These are phyloP conservation scores for Lactarius psammicola DNA, from an alignment of 768 basidiomycete species.

Conservation along the genomic window DNA sequence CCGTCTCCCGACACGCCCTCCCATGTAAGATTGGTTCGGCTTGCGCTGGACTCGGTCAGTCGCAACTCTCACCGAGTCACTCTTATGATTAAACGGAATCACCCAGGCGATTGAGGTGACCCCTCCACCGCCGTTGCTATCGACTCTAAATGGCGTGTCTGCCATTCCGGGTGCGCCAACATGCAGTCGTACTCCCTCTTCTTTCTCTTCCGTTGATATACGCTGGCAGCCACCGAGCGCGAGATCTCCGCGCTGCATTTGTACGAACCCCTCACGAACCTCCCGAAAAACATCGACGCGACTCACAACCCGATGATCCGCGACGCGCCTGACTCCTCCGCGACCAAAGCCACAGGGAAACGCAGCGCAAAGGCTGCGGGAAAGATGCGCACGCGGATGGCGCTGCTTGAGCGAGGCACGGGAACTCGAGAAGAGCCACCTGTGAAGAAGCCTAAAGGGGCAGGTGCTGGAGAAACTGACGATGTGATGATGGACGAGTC, in stretches of 20 bases:
- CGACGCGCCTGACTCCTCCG: slow-evolving; percentile 29
- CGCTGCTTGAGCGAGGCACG: slow-evolving; percentile 16
- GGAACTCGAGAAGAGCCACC: slow-evolving; percentile 2
- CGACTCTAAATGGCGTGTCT: slow-evolving; percentile 47
- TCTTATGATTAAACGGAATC: slow-evolving; percentile 3
- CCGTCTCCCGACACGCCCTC: slow-evolving; percentile 6
- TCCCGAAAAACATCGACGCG: slow-evolving; percentile 58
- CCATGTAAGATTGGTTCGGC: slow-evolving; percentile 13
- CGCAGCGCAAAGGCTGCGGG: slow-evolving; percentile 27
- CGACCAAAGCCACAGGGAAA: slow-evolving; percentile 14
- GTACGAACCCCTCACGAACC: slow-evolving; percentile 52
- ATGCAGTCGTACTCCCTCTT: background rate
- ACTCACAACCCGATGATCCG: slow-evolving; percentile 45
- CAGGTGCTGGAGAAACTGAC: background rate
- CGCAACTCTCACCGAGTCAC: background rate
- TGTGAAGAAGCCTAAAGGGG: slow-evolving; percentile 11
- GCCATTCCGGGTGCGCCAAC: slow-evolving; percentile 46
- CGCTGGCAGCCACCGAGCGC: slow-evolving; percentile 44
- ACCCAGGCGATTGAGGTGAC: slow-evolving; percentile 41
- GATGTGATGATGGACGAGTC: slow-evolving; percentile 24
- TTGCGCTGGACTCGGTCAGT: slow-evolving; percentile 42
- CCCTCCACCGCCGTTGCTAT: slow-evolving; percentile 37
- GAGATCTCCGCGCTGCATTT: slow-evolving; percentile 57
- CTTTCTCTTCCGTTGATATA: slow-evolving; percentile 3
- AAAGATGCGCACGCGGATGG: slow-evolving; percentile 30